Percentiles rank a stretch among this genome's conserved stretches.
Evolutionary conservation across 2,329 filamentous ascomycete genomes (phyloP).

Genomic region (Hypoxylon sp.): DNA sequence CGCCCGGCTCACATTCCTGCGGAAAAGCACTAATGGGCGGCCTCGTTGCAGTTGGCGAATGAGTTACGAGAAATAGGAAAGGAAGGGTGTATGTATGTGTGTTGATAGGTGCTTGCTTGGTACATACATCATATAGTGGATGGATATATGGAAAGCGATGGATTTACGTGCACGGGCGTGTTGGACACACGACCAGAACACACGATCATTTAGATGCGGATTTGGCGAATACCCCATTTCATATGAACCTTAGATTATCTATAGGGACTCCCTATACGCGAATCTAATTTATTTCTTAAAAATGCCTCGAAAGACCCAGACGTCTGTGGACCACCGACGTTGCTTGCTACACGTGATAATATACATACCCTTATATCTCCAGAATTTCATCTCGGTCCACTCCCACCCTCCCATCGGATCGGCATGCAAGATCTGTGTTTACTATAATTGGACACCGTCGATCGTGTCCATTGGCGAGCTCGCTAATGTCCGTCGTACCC

Average conservation of each 20-base stretch:
- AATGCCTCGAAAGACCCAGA: background rate
- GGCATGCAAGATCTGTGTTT: slow-evolving; percentile 8
- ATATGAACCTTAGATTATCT: slow-evolving; percentile 16
- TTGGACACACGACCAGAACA: slow-evolving; percentile 8
- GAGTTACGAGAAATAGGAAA: slow-evolving; percentile 7
- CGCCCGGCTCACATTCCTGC: slow-evolving; percentile 3
- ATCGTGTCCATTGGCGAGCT: slow-evolving; percentile 3
- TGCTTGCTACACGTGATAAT: slow-evolving; percentile 3
- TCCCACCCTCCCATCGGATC: slow-evolving; percentile 3
- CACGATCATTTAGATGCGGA: slow-evolving; percentile 35
- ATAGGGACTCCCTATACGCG: slow-evolving; percentile 26
- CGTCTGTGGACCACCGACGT: background rate
- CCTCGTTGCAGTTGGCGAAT: background rate
- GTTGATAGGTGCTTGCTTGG: slow-evolving; percentile 6
- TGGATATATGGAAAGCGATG: slow-evolving; percentile 1
- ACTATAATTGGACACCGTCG: slow-evolving; percentile 11
- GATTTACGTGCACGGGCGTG: slow-evolving; percentile 23
- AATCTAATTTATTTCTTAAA: slow-evolving; percentile 14
- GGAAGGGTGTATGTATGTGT: background rate
- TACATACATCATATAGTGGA: slow-evolving; percentile 8
- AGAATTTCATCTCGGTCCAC: slow-evolving; percentile 3
- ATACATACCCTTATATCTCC: background rate
- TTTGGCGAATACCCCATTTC: slow-evolving; percentile 37
- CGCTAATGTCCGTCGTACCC: slow-evolving; percentile 1
- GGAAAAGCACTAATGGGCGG: slow-evolving; percentile 10